These are phyloP conservation scores for Stenocarpella maydis DNA, from an alignment of 2,329 filamentous ascomycete genomes.

Conservation along the genomic window DNA sequence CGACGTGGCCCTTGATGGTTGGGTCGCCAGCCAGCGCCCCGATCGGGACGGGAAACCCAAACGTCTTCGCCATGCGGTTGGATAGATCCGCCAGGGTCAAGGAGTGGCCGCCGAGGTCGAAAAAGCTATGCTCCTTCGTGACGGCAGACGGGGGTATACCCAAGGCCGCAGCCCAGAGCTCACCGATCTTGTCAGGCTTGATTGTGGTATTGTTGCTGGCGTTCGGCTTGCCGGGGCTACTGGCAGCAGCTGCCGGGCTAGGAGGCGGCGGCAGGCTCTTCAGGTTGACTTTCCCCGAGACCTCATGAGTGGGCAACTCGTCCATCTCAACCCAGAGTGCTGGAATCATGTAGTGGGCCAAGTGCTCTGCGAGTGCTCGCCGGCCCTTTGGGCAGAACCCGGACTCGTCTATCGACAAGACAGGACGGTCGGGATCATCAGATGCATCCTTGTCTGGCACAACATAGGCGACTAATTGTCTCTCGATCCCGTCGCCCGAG, in stretches of 20 bases:
- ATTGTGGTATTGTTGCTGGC: conserved; percentile 69
- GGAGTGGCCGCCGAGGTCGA: conserved; percentile 82
- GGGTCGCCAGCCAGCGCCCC: conserved; percentile 75
- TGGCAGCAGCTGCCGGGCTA: conserved; percentile 47
- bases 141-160: conserved; percentile 70
- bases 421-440: conserved; percentile 41
- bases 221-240: conserved; percentile 51
- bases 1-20: conserved; percentile 76
- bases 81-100: conserved; percentile 79
- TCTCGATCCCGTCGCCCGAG: conserved; percentile 78
- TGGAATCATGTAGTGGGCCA: conserved; percentile 87
- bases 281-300: conserved; percentile 81
- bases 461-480: conserved; percentile 79
- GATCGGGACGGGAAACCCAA: conserved; percentile 77
- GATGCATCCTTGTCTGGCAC: conserved; percentile 68
- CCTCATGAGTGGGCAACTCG: conserved; percentile 76
- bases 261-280: conserved; percentile 74
- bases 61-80: conserved; percentile 72
- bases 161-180: conserved; percentile 76
- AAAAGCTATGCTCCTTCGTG: conserved; percentile 78
- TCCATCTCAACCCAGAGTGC: conserved; percentile 78
- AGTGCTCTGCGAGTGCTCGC: conserved; percentile 67
- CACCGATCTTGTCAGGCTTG: conserved; percentile 70
- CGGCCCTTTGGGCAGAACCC: conserved; percentile 76
- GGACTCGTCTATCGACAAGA: conserved; percentile 72